Evolutionary conservation across 768 basidiomycete genomes (phyloP), one percentile per base, ranked within the genome.

Genomic region (Lentinula raphanica): DNA sequence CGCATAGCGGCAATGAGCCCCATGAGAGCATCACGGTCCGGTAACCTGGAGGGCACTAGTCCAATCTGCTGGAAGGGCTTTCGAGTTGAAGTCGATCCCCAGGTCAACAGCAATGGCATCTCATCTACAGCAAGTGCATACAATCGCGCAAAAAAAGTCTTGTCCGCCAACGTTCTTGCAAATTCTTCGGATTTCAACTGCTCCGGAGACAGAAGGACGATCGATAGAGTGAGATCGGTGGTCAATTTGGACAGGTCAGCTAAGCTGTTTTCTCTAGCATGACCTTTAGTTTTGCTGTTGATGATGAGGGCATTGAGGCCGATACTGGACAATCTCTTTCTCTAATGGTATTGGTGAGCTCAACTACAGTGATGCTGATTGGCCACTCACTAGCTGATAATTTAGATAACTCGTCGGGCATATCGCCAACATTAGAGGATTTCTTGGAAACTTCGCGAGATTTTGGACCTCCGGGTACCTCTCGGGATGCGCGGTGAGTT

Each of bases 61-160:
- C 64, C 65, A 25, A 69, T 63, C 51, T 71, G 66, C 13, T 17
- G 27, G 51, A 67, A 71, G 23, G 65, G 59, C 3, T 60, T 49
- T 1, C 66, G 63, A 39, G 70, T n/a, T n/a, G n/a, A 70, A 5
- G 46, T 21, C 19, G 49, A 58, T 8, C 70, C 70, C 69, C 68
- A 70, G 13, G 49, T 40, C 31, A 56, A 7, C 8, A 69, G 54
- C 1, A 71, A 59, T 46, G 69, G 71, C n/a, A 65, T 49, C 53
- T 71, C 68, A 49, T 72, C 69, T 17, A 72, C 61, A 1, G 63
- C n/a, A 40, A 67, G 60, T 15, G 58, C 62, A 36, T 61, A 64
- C 17, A 71, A 49, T 3, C 65, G 63, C 5, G 49, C 54, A n/a
- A 38, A 49, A 49, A 70, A 71, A 1, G n/a, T n/a, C n/a, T 12